phyloP scores from a whole-genome alignment of 2,329 filamentous ascomycete genomes.

The Neonectria hederae region DNA sequence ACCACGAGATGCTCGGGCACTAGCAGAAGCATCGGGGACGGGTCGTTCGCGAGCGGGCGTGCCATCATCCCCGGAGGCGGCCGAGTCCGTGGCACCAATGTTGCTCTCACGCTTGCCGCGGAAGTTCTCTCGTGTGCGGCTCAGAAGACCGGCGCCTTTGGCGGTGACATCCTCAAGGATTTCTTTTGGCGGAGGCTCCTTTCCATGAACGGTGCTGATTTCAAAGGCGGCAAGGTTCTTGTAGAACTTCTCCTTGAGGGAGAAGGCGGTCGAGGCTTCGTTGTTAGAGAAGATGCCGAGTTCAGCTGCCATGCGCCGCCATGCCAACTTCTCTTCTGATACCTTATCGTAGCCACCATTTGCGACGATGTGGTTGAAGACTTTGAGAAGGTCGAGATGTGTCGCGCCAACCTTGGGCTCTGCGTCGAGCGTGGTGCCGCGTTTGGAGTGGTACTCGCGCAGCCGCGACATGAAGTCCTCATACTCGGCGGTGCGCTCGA shows the following conservation, averaged over 20 bases:
- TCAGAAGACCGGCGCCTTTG: conserved; percentile 82
- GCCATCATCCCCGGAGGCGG: conserved; percentile 68
- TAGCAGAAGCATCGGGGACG: conserved; percentile 62
- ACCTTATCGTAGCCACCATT: conserved; percentile 89
- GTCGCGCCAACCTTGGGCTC: conserved; percentile 83
- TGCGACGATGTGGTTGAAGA: conserved; percentile 80
- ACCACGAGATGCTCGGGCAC: conserved; percentile 68
- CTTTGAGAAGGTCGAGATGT: conserved; percentile 78
- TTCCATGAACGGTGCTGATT: conserved; percentile 78
- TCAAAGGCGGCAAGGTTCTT: conserved; percentile 90
- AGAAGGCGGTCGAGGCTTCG: conserved; percentile 84
- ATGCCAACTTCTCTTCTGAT: conserved; percentile 84
- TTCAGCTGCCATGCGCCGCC: conserved; percentile 81
- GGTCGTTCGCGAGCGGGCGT: conserved; percentile 65
- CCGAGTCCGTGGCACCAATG: conserved; percentile 65
- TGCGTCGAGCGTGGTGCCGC: conserved; percentile 81
- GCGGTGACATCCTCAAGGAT: conserved; percentile 89
- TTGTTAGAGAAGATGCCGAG: conserved; percentile 80
- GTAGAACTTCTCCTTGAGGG: conserved; percentile 88
- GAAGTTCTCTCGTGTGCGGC: conserved; percentile 82
- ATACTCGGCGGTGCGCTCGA: conserved; percentile 75
- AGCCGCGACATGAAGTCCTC: conserved; percentile 81
- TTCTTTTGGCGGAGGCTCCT: conserved; percentile 86
- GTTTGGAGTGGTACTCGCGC: conserved; percentile 77
- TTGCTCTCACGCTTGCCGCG: conserved; percentile 57